A percentile compares a stretch with the other conserved stretches of the same genome.
phyloP scores from a whole-genome alignment of 352 stramenopile genomes.

The Phytophthora syringae region DNA sequence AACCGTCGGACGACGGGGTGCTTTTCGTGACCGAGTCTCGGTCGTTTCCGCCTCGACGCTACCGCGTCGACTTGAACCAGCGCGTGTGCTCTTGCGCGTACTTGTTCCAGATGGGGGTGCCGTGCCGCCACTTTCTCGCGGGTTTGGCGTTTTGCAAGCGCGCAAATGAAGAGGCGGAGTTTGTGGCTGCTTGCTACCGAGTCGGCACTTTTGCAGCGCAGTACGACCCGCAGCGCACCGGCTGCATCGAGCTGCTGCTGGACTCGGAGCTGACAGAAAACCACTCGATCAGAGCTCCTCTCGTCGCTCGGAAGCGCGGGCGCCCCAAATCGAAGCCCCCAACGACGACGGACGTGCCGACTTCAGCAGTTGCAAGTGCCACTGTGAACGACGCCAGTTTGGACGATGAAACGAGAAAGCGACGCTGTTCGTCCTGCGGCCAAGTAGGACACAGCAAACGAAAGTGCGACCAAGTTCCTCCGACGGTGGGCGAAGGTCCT shows the following conservation, averaged over 20 bases:
- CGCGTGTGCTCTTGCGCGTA: slow-evolving; percentile 41
- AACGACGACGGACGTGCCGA: slow-evolving; percentile 14
- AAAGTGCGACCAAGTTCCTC: slow-evolving; percentile 17
- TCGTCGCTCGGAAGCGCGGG: slow-evolving; percentile 37
- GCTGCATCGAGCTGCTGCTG: slow-evolving; percentile 38
- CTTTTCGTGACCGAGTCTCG: slow-evolving; percentile 45
- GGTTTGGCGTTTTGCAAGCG: slow-evolving; percentile 37
- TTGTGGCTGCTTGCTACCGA: slow-evolving; percentile 34
- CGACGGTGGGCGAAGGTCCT: not conserved
- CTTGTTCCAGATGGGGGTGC: slow-evolving; percentile 42
- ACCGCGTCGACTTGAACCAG: slow-evolving; percentile 37
- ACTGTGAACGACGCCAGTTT: slow-evolving; percentile 17
- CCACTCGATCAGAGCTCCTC: slow-evolving; percentile 27
- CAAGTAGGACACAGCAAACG: slow-evolving; percentile 41
- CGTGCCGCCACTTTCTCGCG: slow-evolving; percentile 42
- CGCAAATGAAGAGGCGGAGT: slow-evolving; percentile 18
- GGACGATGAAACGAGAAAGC: slow-evolving; percentile 19
- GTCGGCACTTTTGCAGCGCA: slow-evolving; percentile 34
- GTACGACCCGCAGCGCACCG: slow-evolving; percentile 31
- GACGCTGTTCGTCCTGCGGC: slow-evolving; percentile 33
- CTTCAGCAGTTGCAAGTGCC: slow-evolving; percentile 11
- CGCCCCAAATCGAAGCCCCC: slow-evolving; percentile 37
- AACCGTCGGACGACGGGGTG: slow-evolving; percentile 34
- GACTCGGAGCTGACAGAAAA: slow-evolving; percentile 44
- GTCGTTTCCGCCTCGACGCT: slow-evolving; percentile 43